Conservation (phyloP, 1,284 basidiomycete genomes). For the Ganoderma lucidum region DNA sequence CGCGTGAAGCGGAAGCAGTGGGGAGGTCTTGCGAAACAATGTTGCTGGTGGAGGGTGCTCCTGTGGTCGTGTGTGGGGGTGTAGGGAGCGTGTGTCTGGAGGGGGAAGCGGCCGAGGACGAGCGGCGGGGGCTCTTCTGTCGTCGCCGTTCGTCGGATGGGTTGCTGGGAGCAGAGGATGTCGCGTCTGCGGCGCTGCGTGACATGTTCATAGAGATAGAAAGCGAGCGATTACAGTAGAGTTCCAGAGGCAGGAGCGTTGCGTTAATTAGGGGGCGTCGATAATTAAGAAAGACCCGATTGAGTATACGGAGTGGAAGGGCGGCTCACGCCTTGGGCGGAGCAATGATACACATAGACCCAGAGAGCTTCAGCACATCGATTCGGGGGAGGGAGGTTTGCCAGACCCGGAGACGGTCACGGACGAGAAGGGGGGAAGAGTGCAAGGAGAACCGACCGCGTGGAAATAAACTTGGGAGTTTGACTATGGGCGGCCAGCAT, state of each 20-base stretch:
- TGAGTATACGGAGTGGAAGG: conserved; percentile 40
- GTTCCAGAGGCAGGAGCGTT: conserved; percentile 27
- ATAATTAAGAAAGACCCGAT: conserved; percentile 37
- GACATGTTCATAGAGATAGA: conserved; percentile 37
- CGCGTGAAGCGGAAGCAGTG: conserved; percentile 22
- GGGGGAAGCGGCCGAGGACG: conserved; percentile 22
- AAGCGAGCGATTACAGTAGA: conserved; percentile 40
- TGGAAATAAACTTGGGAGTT: conserved; percentile 34
- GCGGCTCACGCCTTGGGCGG: conserved; percentile 35
- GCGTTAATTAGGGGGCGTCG: conserved; percentile 39
- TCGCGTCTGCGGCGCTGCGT: conserved; percentile 34
- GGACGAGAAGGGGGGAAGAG: conserved; percentile 34
- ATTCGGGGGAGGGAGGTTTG: conserved; percentile 35
- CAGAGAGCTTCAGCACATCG: conserved; percentile 42
- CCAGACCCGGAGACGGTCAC: conserved; percentile 35
- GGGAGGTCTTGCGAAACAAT: conserved; percentile 21
- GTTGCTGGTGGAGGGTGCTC: conserved; percentile 30
- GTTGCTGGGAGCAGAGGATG: conserved; percentile 33
- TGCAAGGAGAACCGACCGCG: conserved; percentile 33
- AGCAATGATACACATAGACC: conserved; percentile 40
- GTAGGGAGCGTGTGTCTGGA: conserved; percentile 33
- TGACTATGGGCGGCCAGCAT: conserved; percentile 31
- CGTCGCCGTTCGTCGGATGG: conserved; percentile 31
- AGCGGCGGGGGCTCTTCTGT: conserved; percentile 22
- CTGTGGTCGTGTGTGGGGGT: conserved; percentile 25